Evolutionary conservation across 176 grass and related monocot genomes (phyloP).

Genomic region (Triticum monococcum): DNA sequence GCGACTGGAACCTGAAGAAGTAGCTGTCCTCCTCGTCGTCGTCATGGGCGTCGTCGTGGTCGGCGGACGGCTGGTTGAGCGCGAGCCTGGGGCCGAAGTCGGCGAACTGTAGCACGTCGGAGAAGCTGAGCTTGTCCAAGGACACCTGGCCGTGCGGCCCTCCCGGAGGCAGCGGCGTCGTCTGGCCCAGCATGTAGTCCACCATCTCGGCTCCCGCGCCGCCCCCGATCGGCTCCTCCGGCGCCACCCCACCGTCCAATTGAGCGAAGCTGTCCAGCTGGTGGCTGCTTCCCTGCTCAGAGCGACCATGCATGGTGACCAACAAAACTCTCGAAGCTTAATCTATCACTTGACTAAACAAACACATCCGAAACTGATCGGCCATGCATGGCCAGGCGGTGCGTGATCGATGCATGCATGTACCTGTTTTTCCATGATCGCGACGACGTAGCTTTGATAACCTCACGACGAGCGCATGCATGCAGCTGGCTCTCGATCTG

Average conservation of each 20-base stretch:
- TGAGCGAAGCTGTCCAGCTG: slow-evolving; percentile 38
- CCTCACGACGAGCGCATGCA: slow-evolving; percentile 41
- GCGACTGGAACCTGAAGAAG: slow-evolving; percentile 76
- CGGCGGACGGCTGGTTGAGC: slow-evolving; percentile 60
- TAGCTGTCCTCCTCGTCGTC: slow-evolving; percentile 42
- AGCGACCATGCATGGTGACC: not conserved
- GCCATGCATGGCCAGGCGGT: not conserved
- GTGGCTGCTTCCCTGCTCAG: not conserved
- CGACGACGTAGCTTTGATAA: slow-evolving; percentile 19
- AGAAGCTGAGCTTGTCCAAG: slow-evolving; percentile 81
- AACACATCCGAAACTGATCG: slow-evolving; percentile 1
- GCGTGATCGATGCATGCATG: not conserved
- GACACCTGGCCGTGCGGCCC: slow-evolving; percentile 47
- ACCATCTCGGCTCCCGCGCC: slow-evolving; percentile 60
- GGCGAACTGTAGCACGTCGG: slow-evolving; percentile 85
- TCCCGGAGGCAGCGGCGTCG: not conserved
- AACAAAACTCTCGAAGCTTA: not conserved
- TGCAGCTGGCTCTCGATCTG: not conserved
- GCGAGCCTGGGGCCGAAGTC: slow-evolving; percentile 90
- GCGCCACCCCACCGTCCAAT: slow-evolving; percentile 21
- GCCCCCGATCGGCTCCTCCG: slow-evolving; percentile 3
- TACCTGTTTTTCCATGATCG: slow-evolving; percentile 47
- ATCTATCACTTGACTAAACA: not conserved
- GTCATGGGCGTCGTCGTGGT: not conserved
- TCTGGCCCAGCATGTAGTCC: slow-evolving; percentile 83